A percentile compares a stretch with the other conserved stretches of the same genome.
These are phyloP conservation scores for Calocybe cyanea DNA, from an alignment of 768 basidiomycete genomes.

Conservation along the genomic window DNA sequence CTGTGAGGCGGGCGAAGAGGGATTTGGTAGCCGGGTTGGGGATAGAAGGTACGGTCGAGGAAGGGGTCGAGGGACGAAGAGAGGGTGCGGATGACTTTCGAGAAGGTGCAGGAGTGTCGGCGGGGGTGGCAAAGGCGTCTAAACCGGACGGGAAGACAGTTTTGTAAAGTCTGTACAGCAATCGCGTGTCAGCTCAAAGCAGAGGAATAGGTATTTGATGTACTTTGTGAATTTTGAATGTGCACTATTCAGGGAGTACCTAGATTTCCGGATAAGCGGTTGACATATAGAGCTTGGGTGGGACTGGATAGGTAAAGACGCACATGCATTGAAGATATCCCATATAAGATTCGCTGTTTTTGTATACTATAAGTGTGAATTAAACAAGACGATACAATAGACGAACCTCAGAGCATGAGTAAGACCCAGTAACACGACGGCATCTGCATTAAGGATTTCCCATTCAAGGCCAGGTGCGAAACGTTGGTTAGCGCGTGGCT, in stretches of 20 bases:
- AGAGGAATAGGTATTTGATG: slow-evolving; percentile 8
- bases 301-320: slow-evolving; percentile 28
- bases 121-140: slow-evolving; percentile 37
- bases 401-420: slow-evolving; percentile 66
- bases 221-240: slow-evolving; percentile 76
- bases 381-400: background rate
- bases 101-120: slow-evolving; percentile 29
- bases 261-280: slow-evolving; percentile 6
- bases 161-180: slow-evolving; percentile 53
- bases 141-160: slow-evolving; percentile 63
- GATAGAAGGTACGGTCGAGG: slow-evolving; percentile 11
- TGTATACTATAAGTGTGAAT: background rate
- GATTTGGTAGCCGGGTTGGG: slow-evolving; percentile 19
- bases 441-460: slow-evolving; percentile 74
- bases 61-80: slow-evolving; percentile 17
- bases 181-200: slow-evolving; percentile 3
- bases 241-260: slow-evolving; percentile 44
- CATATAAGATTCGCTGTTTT: slow-evolving; percentile 66
- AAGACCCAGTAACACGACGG: slow-evolving; percentile 65
- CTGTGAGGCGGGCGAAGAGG: slow-evolving; percentile 37
- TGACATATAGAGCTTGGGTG: background rate
- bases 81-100: slow-evolving; percentile 25
- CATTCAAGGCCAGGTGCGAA: slow-evolving; percentile 69
- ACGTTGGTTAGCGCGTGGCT: slow-evolving; percentile 31
- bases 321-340: slow-evolving; percentile 74